These are phyloP conservation scores for Globisporangium echinulatum DNA, from an alignment of 352 stramenopile genomes.

Conservation along the genomic window DNA sequence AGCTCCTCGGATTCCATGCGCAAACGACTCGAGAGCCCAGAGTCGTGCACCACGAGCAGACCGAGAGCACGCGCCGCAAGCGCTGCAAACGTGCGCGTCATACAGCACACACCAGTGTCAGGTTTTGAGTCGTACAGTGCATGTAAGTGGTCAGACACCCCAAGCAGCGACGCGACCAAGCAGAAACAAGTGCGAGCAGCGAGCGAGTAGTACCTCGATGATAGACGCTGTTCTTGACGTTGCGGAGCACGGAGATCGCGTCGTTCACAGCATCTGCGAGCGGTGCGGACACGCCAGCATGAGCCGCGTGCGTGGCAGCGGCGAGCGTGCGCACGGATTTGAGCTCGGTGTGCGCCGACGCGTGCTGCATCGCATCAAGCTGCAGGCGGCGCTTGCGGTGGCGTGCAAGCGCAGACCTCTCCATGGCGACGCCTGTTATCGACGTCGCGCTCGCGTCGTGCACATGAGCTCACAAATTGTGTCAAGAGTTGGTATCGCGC, in stretches of 20 bases:
- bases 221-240: conserved; percentile 65
- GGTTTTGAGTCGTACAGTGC: too few relatives aligned
- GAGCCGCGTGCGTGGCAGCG: conserved; percentile 9
- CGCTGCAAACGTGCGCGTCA: conserved; percentile 15
- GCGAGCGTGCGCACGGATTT: conserved; percentile 24
- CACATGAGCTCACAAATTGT: too few relatives aligned
- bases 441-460: too few relatives aligned
- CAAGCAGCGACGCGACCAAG: neutral
- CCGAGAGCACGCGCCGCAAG: conserved; percentile 60
- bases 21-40: conserved; percentile 27
- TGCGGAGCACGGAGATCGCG: conserved; percentile 40
- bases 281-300: neutral
- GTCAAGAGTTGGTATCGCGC: too few relatives aligned
- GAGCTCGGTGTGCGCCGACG: conserved; percentile 30
- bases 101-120: too few relatives aligned
- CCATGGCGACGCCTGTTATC: neutral
- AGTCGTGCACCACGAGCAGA: conserved; percentile 45
- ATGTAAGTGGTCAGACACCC: neutral
- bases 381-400: conserved; percentile 48
- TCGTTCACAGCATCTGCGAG: conserved; percentile 16
- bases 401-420: conserved; percentile 40
- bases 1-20: conserved; percentile 58
- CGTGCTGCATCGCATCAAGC: conserved; percentile 43
- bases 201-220: conserved; percentile 23
- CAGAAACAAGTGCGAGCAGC: neutral